Base-by-base conservation (phyloP, 345 rosid genomes). In the Salix arbutifolia region DNA sequence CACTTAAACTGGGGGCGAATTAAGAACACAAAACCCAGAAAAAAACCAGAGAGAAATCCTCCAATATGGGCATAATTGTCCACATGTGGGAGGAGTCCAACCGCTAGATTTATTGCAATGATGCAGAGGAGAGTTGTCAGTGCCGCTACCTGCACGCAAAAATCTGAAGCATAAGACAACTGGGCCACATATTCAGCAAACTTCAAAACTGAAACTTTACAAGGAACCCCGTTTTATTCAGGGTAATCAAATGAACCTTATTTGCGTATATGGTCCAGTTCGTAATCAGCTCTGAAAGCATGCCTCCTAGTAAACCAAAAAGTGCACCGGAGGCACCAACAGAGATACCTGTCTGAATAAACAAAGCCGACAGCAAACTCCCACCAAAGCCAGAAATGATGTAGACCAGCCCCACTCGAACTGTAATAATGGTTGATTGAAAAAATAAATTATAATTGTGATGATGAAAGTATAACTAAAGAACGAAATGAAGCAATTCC, bases 301-400 rank as follows among this genome's bases (percentile, higher is more conserved):
- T 93, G 77, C 91, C 90, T 48, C 99, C 99, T 23, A 96, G 92
- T 69, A 96, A 85, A 65, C 98, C 99, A 86, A 96, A 93, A 38
- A 96, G 91, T 1, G 97, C 97, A 85, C 99, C 99, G 58, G 99
- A 96, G 46, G 99, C 99, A 75, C 99, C 99, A 68, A 96, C 99
- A 0, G 98, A 96, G 81, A 96, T 85, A 74, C 81, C 86, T 30
- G 90, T 72, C 79, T 91, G 91, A 68, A 96, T 84, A 79, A 96
- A 96, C 74, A 96, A 94, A 58, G 90, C 96, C 17, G 99, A 96
- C 77, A 96, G 71, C 86, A 96, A 80, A 68, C 99, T 96, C 84
- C 99, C 98, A 67, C 99, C 99, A 77, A 90, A 86, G 21, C 99
- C 99, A 52, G 99, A 90, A 73, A 96, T 89, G 78, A 96, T 40